Conservation (phyloP, 2,329 filamentous ascomycete genomes). For the Claviceps arundinis region DNA sequence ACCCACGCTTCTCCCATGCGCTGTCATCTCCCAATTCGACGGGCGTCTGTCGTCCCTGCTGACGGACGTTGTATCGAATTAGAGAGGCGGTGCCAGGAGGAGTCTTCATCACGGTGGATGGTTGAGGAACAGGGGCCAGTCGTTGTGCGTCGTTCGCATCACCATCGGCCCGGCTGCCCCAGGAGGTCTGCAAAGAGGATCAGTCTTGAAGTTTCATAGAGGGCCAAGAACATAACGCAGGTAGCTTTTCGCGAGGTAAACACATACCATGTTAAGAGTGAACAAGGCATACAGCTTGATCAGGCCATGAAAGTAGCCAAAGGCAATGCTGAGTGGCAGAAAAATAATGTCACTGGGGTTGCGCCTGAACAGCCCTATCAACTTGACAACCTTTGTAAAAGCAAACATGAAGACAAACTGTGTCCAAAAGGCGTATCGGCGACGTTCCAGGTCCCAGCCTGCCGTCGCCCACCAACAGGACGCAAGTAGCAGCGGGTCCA, state of each 20-base stretch:
- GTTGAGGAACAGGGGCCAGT: slow-evolving; percentile 38
- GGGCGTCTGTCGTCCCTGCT: slow-evolving; percentile 22
- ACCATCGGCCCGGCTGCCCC: slow-evolving; percentile 86
- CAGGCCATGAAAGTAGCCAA: slow-evolving; percentile 84
- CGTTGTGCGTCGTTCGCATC: slow-evolving; percentile 69
- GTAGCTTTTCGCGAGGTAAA: neutral
- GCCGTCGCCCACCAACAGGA: slow-evolving; percentile 57
- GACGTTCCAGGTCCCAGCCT: slow-evolving; percentile 39
- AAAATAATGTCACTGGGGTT: slow-evolving; percentile 71
- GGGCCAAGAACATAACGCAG: slow-evolving; percentile 1
- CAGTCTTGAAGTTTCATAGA: neutral
- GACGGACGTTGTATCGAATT: slow-evolving; percentile 32
- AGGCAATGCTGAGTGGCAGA: slow-evolving; percentile 73
- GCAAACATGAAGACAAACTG: slow-evolving; percentile 63
- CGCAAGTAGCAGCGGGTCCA: slow-evolving; percentile 61
- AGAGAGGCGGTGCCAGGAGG: slow-evolving; percentile 30
- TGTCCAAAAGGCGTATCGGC: slow-evolving; percentile 42
- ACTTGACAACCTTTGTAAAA: slow-evolving; percentile 83
- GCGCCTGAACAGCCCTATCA: slow-evolving; percentile 72
- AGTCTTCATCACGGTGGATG: slow-evolving; percentile 27
- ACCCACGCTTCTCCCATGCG: slow-evolving; percentile 19
- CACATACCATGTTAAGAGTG: slow-evolving; percentile 69
- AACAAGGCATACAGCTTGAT: slow-evolving; percentile 83
- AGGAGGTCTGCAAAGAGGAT: slow-evolving; percentile 56
- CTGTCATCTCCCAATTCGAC: slow-evolving; percentile 10